phyloP scores from a whole-genome alignment of 2,329 filamentous ascomycete species.

The Lachnellula hyalina region DNA sequence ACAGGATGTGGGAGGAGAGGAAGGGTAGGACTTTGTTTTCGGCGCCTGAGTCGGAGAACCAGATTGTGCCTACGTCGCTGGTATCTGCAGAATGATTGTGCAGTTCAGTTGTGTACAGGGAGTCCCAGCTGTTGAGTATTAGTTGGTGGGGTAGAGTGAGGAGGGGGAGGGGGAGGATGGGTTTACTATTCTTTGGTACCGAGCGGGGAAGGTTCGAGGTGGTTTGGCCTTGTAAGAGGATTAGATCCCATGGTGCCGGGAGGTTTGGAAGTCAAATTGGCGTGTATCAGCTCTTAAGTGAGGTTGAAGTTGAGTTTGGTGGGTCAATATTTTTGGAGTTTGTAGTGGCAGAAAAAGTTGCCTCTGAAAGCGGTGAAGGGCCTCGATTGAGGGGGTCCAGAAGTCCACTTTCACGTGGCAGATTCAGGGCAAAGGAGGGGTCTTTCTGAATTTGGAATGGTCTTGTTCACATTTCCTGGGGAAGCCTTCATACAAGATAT shows the following conservation, averaged over 20 bases:
- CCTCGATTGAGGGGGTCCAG: no score
- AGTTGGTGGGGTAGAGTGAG: neutral
- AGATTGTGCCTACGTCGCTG: conserved; percentile 79
- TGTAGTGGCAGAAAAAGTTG: no score
- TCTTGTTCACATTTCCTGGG: neutral
- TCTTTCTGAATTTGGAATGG: neutral
- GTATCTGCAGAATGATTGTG: conserved; percentile 67
- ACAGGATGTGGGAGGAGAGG: conserved; percentile 34
- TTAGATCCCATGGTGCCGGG: conserved; percentile 15
- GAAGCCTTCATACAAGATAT: neutral
- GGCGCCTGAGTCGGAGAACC: conserved; percentile 92
- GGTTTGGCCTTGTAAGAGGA: conserved; percentile 44
- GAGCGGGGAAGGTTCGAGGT: conserved; percentile 69
- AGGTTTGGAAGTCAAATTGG: no score
- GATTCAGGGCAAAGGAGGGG: neutral
- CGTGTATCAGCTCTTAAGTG: no score
- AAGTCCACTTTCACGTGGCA: no score
- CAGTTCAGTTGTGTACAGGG: conserved; percentile 66
- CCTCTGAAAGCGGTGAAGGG: no score
- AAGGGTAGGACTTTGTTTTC: conserved; percentile 72
- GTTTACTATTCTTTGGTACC: conserved; percentile 87
- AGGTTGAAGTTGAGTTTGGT: no score
- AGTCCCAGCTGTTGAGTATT: conserved; percentile 60
- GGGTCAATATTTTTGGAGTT: no score
- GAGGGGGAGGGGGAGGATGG: neutral